Evolutionary conservation across 2,329 filamentous ascomycete species (phyloP).

Genomic region (Neospermospora avenae): DNA sequence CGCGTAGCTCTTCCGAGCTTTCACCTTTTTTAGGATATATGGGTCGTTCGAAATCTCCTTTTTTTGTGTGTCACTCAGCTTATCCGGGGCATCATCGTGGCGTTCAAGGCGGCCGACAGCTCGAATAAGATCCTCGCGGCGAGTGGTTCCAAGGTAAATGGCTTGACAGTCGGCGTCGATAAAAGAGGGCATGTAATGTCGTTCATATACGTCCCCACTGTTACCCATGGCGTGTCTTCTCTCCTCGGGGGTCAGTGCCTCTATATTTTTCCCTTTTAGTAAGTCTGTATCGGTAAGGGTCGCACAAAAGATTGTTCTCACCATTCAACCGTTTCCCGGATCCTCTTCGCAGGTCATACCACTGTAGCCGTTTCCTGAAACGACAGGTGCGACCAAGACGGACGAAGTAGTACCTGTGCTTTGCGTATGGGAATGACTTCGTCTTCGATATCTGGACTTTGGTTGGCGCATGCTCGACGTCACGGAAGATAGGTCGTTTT

Average conservation of each 20-base stretch:
- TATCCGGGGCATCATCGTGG: neutral
- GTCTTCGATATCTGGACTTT: slow-evolving; percentile 24
- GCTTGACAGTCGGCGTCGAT: slow-evolving; percentile 23
- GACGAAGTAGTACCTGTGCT: slow-evolving; percentile 38
- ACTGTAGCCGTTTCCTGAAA: slow-evolving; percentile 28
- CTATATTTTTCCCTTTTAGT: slow-evolving; percentile 16
- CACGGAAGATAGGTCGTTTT: slow-evolving; percentile 26
- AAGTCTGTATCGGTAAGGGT: neutral
- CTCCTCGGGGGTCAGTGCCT: slow-evolving; percentile 25
- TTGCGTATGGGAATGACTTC: slow-evolving; percentile 39
- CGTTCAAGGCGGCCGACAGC: neutral
- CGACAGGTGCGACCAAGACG: slow-evolving; percentile 34
- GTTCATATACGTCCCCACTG: slow-evolving; percentile 19
- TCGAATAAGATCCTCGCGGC: slow-evolving; percentile 13
- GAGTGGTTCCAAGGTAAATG: slow-evolving; percentile 22
- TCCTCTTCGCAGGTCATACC: slow-evolving; percentile 28
- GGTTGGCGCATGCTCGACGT: slow-evolving; percentile 20
- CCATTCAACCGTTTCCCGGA: slow-evolving; percentile 30
- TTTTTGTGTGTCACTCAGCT: neutral
- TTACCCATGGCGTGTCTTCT: slow-evolving; percentile 23
- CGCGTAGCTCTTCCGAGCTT: neutral
- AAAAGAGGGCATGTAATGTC: slow-evolving; percentile 24
- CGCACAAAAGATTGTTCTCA: slow-evolving; percentile 12
- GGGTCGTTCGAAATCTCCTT: neutral
- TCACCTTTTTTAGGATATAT: neutral